Evolutionary conservation across 2,329 filamentous ascomycete species (phyloP).

Genomic region (Aspergillus sp.): DNA sequence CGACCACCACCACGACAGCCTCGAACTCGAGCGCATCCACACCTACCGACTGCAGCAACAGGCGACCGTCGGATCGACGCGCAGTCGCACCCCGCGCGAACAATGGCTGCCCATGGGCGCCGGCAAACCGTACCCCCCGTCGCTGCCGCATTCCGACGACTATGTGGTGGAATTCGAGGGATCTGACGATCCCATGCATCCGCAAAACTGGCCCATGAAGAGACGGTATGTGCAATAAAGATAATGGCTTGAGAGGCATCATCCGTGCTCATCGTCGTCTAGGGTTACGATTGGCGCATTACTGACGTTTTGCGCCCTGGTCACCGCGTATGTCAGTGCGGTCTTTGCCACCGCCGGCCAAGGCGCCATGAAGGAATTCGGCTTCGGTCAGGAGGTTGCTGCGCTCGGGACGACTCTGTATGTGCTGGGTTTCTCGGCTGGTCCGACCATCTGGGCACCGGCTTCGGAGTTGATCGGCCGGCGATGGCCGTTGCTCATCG

Average conservation of each 20-base stretch:
- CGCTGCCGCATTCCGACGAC: conserved; percentile 50
- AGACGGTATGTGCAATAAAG: not conserved
- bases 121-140: conserved; percentile 32
- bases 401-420: conserved; percentile 47
- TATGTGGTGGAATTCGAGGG: conserved; percentile 58
- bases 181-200: conserved; percentile 49
- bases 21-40: conserved; percentile 18
- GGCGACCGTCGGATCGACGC: conserved; percentile 16
- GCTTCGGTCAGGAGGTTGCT: conserved; percentile 40
- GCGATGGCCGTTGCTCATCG: conserved; percentile 49
- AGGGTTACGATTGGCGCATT: conserved; percentile 17
- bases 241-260: too few species aligned
- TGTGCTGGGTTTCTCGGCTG: conserved; percentile 53
- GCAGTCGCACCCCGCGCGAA: conserved; percentile 15
- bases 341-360: conserved; percentile 66
- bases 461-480: conserved; percentile 59
- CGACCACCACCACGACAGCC: not conserved
- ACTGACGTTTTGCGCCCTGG: conserved; percentile 28
- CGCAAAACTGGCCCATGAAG: conserved; percentile 50
- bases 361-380: conserved; percentile 49
- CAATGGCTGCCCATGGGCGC: conserved; percentile 25
- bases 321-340: conserved; percentile 51
- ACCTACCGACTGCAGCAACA: conserved; percentile 19
- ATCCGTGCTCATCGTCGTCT: not conserved
- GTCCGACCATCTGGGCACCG: conserved; percentile 62